phyloP scores from a whole-genome alignment of 139 green algal genomes.

The Coelastrella sp. region DNA sequence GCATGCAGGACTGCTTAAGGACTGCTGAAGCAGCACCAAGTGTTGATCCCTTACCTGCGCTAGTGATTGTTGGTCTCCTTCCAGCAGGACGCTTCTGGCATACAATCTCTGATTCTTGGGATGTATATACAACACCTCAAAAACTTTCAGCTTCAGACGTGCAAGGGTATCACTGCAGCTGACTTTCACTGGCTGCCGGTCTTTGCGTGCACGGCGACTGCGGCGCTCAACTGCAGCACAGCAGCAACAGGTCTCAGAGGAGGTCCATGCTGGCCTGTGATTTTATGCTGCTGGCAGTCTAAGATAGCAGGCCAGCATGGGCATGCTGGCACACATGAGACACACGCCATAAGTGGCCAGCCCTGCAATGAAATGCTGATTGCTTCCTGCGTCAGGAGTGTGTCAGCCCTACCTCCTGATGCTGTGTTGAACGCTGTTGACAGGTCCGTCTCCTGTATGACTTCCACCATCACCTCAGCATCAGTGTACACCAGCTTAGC shows the following conservation, averaged over 20 bases:
- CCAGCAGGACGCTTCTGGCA: slow-evolving; percentile 44
- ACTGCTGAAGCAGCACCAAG: too few species aligned
- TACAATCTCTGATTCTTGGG: slow-evolving; percentile 67
- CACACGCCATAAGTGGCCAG: not conserved
- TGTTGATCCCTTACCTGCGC: slow-evolving; percentile 4
- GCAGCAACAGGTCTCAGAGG: too few species aligned
- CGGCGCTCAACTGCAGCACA: slow-evolving; percentile 19
- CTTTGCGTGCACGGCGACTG: slow-evolving; percentile 49
- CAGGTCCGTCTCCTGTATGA: slow-evolving; percentile 32
- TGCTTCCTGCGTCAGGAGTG: not conserved
- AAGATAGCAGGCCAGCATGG: not conserved
- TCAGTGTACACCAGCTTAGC: slow-evolving; percentile 39
- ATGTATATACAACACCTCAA: slow-evolving; percentile 70
- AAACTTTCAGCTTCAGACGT: slow-evolving; percentile 64
- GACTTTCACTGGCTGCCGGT: slow-evolving; percentile 57
- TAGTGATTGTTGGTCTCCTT: slow-evolving; percentile 41
- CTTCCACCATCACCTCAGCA: slow-evolving; percentile 42
- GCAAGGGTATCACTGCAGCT: slow-evolving; percentile 46
- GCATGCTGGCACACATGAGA: not conserved
- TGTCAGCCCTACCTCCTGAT: not conserved
- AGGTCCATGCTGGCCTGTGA: too few species aligned
- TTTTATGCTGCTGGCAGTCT: not conserved
- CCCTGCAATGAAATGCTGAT: not conserved
- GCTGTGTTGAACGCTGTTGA: slow-evolving; percentile 28
- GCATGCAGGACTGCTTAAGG: too few species aligned